A percentile compares a stretch with the other conserved stretches of the same genome.
Conservation (phyloP, 768 basidiomycete genomes). For the Tremella fuciformis region DNA sequence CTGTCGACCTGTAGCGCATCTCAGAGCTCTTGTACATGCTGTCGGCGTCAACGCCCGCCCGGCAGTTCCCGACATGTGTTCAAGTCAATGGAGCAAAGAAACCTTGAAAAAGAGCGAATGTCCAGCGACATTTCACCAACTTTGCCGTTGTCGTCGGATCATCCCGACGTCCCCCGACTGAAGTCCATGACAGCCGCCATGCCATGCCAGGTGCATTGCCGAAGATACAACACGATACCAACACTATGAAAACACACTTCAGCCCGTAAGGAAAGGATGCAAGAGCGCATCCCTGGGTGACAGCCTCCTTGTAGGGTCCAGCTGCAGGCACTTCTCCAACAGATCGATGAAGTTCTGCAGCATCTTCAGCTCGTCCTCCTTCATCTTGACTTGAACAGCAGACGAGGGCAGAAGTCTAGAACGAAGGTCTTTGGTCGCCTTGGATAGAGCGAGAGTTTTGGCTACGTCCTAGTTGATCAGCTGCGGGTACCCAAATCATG, state of each 20-base stretch:
- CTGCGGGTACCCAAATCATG: not conserved
- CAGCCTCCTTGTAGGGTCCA: slow-evolving; percentile 82
- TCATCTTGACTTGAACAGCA: slow-evolving; percentile 64
- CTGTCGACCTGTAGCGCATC: not conserved
- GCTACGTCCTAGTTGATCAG: slow-evolving; percentile 65
- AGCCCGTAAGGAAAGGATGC: slow-evolving; percentile 77
- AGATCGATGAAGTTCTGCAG: slow-evolving; percentile 79
- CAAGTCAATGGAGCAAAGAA: too few species aligned
- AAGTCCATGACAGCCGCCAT: too few species aligned
- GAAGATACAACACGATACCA: not conserved
- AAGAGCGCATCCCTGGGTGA: slow-evolving; percentile 83
- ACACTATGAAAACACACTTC: not conserved
- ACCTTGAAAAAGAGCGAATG: too few species aligned
- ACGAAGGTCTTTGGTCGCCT: slow-evolving; percentile 75
- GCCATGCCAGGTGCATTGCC: too few species aligned
- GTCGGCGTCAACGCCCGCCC: too few species aligned
- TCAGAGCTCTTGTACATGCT: not conserved
- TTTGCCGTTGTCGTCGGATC: too few species aligned
- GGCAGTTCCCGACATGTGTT: too few species aligned
- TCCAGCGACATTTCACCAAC: too few species aligned
- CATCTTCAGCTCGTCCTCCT: slow-evolving; percentile 82
- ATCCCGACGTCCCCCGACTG: too few species aligned
- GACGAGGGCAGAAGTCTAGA: slow-evolving; percentile 76
- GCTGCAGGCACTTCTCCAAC: slow-evolving; percentile 80
- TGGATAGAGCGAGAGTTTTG: slow-evolving; percentile 76